These are phyloP conservation scores for Purpureocillium lavendulum DNA, from an alignment of 2,329 filamentous ascomycete species.

Conservation along the genomic window DNA sequence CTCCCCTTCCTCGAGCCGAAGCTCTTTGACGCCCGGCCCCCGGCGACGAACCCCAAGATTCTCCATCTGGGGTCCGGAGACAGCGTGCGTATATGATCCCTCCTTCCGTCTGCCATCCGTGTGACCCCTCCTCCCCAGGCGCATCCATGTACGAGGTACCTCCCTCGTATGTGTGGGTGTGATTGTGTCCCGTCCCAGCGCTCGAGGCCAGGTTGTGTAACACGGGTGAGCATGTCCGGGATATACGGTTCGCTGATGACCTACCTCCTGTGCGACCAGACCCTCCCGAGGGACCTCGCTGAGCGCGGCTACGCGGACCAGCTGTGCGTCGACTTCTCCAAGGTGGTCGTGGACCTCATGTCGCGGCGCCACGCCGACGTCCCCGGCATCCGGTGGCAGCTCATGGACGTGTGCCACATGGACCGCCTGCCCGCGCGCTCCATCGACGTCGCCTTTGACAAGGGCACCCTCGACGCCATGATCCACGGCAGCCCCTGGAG, in stretches of 20 bases:
- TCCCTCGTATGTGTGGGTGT: too few species aligned
- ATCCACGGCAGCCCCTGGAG: conserved; percentile 45
- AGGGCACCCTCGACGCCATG: conserved; percentile 47
- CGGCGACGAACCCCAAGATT: conserved; percentile 30
- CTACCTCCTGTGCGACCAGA: too few species aligned
- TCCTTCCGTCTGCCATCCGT: too few species aligned
- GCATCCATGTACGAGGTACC: too few species aligned
- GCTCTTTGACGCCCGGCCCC: conserved; percentile 24
- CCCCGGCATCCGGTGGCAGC: conserved; percentile 37
- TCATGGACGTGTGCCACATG: conserved; percentile 44
- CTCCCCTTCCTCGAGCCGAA: conserved; percentile 35
- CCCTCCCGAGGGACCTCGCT: conserved; percentile 39
- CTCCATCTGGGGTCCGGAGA: conserved; percentile 50
- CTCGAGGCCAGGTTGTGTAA: too few species aligned
- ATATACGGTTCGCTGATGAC: too few species aligned
- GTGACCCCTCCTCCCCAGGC: neutral
- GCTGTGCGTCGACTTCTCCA: conserved; percentile 49
- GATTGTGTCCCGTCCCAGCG: too few species aligned
- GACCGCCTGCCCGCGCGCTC: conserved; percentile 25
- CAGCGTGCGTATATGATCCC: conserved; percentile 33
- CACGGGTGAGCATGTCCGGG: too few species aligned
- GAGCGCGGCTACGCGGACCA: conserved; percentile 40
- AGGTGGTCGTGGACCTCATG: conserved; percentile 45
- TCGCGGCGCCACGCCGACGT: conserved; percentile 26
- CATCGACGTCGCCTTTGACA: conserved; percentile 50